Conservation (phyloP, 139 green algal genomes). For the Coccomyxa sp. region DNA sequence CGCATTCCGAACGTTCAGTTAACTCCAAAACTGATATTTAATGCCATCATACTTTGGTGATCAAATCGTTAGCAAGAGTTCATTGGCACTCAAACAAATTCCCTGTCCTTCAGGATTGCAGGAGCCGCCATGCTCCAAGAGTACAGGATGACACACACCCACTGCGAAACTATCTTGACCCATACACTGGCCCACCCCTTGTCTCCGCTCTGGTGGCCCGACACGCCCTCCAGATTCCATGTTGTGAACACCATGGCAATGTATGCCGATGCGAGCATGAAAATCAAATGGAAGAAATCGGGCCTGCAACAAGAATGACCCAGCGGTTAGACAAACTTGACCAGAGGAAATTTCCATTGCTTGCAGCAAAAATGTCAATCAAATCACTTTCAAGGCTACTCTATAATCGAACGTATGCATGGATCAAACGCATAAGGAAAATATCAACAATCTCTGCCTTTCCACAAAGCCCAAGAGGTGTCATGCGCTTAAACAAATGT, state of each 20-base stretch:
- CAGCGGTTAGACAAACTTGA: too few relatives aligned
- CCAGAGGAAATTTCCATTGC: too few relatives aligned
- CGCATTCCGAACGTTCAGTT: background rate
- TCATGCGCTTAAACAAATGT: too few relatives aligned
- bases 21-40: background rate
- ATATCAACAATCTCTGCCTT: too few relatives aligned
- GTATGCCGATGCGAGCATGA: conserved; percentile 59
- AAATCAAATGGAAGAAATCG: conserved; percentile 77
- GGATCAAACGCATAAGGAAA: too few relatives aligned
- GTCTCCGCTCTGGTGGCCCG: conserved; percentile 32
- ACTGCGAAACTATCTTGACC: conserved; percentile 76
- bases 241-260: conserved; percentile 70
- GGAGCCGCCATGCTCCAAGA: conserved; percentile 77
- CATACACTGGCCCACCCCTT: conserved; percentile 58
- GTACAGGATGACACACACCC: conserved; percentile 73
- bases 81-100: conserved; percentile 40
- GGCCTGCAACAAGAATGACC: conserved; percentile 36
- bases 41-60: background rate
- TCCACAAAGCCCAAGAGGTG: too few relatives aligned
- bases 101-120: conserved; percentile 36
- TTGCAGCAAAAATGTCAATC: background rate
- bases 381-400: background rate
- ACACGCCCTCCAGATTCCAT: conserved; percentile 42
- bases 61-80: background rate
- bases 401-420: background rate